These are phyloP conservation scores for Phaeosphaeriaceae sp. DNA, from an alignment of 2,329 filamentous ascomycete genomes.

Conservation along the genomic window DNA sequence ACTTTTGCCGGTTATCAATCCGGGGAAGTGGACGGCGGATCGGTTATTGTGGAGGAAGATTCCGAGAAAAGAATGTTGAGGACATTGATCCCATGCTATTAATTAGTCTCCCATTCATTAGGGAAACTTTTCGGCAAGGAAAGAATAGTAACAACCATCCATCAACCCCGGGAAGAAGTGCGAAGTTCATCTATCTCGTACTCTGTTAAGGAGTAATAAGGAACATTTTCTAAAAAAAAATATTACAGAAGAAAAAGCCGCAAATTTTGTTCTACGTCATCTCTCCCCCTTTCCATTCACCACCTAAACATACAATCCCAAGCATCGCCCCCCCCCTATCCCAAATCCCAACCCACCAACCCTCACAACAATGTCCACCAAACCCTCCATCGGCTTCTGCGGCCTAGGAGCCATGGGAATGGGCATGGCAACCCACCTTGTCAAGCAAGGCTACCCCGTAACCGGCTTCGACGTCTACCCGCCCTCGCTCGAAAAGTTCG, in stretches of 20 bases:
- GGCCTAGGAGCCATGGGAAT: slow-evolving; percentile 84
- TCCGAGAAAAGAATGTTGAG: neutral
- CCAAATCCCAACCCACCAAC: neutral
- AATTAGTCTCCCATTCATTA: too few species aligned
- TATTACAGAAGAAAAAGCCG: too few species aligned
- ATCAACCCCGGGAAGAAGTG: too few species aligned
- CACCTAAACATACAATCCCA: too few species aligned
- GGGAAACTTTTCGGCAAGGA: too few species aligned
- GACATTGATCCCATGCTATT: too few species aligned
- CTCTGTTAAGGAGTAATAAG: too few species aligned
- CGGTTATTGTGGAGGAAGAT: neutral
- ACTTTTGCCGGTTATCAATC: slow-evolving; percentile 23
- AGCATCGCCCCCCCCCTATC: neutral
- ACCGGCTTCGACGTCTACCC: slow-evolving; percentile 75
- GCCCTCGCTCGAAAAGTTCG: slow-evolving; percentile 70
- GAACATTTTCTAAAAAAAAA: too few species aligned
- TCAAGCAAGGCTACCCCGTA: slow-evolving; percentile 70
- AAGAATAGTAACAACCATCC: too few species aligned
- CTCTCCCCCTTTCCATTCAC: too few species aligned
- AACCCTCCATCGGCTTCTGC: slow-evolving; percentile 67
- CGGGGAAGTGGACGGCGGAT: slow-evolving; percentile 9
- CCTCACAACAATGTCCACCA: slow-evolving; percentile 38
- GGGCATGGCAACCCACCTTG: slow-evolving; percentile 77
- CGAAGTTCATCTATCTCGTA: too few species aligned
- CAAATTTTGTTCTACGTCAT: too few species aligned